Base-by-base conservation (phyloP, 169 alveolate genomes). In the Eimeria acervulina region DNA sequence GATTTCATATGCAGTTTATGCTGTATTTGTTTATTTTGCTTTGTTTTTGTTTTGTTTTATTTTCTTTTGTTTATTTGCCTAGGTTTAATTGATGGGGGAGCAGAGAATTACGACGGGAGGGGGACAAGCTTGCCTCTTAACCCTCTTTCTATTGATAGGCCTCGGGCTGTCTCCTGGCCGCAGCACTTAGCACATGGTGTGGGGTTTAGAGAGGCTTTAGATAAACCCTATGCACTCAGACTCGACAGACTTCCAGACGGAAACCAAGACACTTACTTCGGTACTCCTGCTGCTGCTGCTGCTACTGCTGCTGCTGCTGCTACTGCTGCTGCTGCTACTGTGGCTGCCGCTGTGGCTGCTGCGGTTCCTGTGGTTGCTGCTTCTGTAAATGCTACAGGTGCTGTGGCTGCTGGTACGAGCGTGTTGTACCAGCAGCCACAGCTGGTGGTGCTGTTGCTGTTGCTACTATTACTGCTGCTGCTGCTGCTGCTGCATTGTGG, bases 71-170 rank as follows among this genome's bases (percentile, higher is more conserved):
- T 28, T 21, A 23, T 31, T 7, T 47, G 91, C 33, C 6, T 55
- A 96, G 59, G 97, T 19, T 42, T 90, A 31, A 42, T 90, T 55
- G 94, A 93, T 95, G 89, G 74, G 55, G 63, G 97, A 95, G 44
- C 95, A 78, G 80, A 84, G 78, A 70, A 81, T 85, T 66, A 96
- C 95, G 88, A 84, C 23, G 84, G 90, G 83, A 5, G 88, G 97
- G 97, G 98, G 47, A 72, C 90, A 87, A 38, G 74, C 47, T 10
- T 84, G 81, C 84, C 96, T 83, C 26, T 36, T 28, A 42, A 97
- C 28, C 95, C 95, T 17, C 76, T 66, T 63, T 47, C 74, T 95
- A 28, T 36, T 94, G 81, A 95, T 84, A 47, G 97, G 90, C 80
- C 72, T 66, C 40, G 95, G 84, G 44, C 76, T 28, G 61, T 92